Evolutionary conservation across 805 yeast species (phyloP), one percentile per base, ranked within the genome.

Genomic region (Saturnispora sanitii): DNA sequence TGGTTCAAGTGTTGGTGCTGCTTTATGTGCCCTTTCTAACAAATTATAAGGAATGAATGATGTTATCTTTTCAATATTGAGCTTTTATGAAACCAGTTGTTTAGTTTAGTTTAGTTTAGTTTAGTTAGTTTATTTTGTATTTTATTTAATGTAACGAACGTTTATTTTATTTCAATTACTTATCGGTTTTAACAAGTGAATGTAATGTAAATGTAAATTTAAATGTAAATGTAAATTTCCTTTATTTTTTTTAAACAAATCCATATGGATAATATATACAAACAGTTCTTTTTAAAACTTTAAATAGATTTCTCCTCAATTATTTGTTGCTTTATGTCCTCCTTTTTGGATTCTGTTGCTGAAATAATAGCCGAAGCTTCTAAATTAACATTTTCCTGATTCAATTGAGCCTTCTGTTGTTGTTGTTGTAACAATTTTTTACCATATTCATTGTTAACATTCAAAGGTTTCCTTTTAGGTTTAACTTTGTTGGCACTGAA

Each of bases 1-100:
- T 56, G 97, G 97, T 35, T 81, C 94, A 43, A 95, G 96, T 45
- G 95, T 88, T 33, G 98, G 98, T 49, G 97, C 96, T 35, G 97
- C 97, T 2, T 67, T 90, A 46, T 85, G 96, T 66, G 96, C 96
- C 7, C 56, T 61, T 41, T 52, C 58, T 41, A 56, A 49, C 25
- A 36, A 32, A 16, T 7, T 27, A 8, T 39, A 21, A 27, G 17
- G 16, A 23, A 12, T 22, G 34, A 37, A 16, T 30, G n/a, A n/a
- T n/a, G n/a, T n/a, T n/a, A n/a, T n/a, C n/a, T n/a, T n/a, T n/a
- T n/a, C n/a, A n/a, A n/a, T n/a, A n/a, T n/a, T n/a, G n/a, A n/a
- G n/a, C n/a, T n/a, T n/a, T n/a, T n/a, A n/a, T n/a, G n/a, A n/a
- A n/a, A n/a, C n/a, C n/a, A 30, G 19, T 30, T 16, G 33, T 30